These are phyloP conservation scores for Colletotrichum sp. DNA, from an alignment of 2,329 filamentous ascomycete genomes.

Conservation along the genomic window DNA sequence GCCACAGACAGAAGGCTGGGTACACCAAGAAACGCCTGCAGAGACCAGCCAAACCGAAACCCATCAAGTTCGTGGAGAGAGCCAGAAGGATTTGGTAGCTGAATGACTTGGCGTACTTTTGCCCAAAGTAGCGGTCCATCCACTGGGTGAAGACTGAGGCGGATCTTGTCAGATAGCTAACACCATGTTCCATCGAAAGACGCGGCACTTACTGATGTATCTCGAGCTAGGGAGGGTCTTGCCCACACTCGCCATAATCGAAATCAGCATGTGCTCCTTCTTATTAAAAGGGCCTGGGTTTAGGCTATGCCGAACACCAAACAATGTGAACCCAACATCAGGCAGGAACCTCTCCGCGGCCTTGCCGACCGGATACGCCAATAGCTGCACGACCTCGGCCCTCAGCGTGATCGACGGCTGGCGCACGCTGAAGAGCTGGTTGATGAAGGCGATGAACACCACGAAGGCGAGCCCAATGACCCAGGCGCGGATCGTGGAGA, in stretches of 20 bases:
- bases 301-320: conserved; percentile 40
- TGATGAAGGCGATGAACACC: conserved; percentile 33
- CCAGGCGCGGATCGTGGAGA: conserved; percentile 46
- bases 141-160: conserved; percentile 52
- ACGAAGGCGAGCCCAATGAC: conserved; percentile 40
- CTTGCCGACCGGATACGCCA: conserved; percentile 42
- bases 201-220: conserved; percentile 34
- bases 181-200: conserved; percentile 20
- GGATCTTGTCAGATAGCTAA: background rate
- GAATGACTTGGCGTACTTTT: conserved; percentile 44
- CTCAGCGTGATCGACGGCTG: conserved; percentile 44
- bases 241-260: conserved; percentile 61
- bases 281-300: conserved; percentile 57
- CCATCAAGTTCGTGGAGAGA: conserved; percentile 54
- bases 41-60: conserved; percentile 56
- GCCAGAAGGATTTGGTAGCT: conserved; percentile 51
- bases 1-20: conserved; percentile 56
- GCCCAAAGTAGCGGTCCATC: conserved; percentile 47
- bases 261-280: conserved; percentile 60
- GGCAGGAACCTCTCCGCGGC: conserved; percentile 37
- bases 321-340: conserved; percentile 36
- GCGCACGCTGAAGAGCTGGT: conserved; percentile 47
- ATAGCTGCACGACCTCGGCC: conserved; percentile 43
- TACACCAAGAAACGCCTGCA: conserved; percentile 52
- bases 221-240: conserved; percentile 48